A percentile compares a stretch with the other conserved stretches of the same genome.
Conservation (phyloP, 2,329 filamentous ascomycete genomes). For the Trichophyton schoenleinii region DNA sequence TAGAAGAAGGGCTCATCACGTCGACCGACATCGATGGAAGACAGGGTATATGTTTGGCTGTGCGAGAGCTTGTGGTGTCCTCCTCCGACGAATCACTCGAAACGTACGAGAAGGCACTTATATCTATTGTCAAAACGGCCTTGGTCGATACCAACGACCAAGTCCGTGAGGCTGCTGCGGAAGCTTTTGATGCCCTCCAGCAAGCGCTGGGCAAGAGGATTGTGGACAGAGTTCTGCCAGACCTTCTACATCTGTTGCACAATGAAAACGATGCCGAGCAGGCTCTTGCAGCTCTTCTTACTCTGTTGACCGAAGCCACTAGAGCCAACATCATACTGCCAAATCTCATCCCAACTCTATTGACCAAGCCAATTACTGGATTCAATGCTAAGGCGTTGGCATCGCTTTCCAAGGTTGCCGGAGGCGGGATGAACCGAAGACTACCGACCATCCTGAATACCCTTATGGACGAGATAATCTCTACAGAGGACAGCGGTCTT, state of each 20-base stretch:
- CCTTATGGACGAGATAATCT: constrained; percentile 82
- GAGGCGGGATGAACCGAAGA: constrained; percentile 77
- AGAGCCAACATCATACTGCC: constrained; percentile 93
- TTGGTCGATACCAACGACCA: constrained; percentile 81
- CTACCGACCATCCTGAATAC: constrained; percentile 84
- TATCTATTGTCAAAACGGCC: constrained; percentile 84
- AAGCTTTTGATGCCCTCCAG: constrained; percentile 92
- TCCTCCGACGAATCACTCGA: constrained; percentile 80
- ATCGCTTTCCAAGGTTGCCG: constrained; percentile 82
- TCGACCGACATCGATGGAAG: constrained; percentile 86
- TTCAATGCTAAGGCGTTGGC: constrained; percentile 94
- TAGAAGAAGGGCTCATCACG: constrained; percentile 79
- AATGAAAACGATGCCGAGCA: constrained; percentile 80
- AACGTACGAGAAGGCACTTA: constrained; percentile 88
- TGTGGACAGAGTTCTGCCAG: constrained; percentile 87
- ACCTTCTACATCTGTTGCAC: constrained; percentile 78
- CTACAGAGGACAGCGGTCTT: constrained; percentile 58
- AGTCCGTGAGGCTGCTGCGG: constrained; percentile 87
- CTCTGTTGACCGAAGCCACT: constrained; percentile 82
- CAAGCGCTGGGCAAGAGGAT: constrained; percentile 87
- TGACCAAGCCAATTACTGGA: constrained; percentile 74
- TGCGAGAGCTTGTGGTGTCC: constrained; percentile 84
- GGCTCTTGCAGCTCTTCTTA: constrained; percentile 81
- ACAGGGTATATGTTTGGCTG: constrained; percentile 92
- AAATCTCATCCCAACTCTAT: constrained; percentile 86